phyloP scores from a whole-genome alignment of 495 filamentous ascomycete species.

The Echria macrotheca region DNA sequence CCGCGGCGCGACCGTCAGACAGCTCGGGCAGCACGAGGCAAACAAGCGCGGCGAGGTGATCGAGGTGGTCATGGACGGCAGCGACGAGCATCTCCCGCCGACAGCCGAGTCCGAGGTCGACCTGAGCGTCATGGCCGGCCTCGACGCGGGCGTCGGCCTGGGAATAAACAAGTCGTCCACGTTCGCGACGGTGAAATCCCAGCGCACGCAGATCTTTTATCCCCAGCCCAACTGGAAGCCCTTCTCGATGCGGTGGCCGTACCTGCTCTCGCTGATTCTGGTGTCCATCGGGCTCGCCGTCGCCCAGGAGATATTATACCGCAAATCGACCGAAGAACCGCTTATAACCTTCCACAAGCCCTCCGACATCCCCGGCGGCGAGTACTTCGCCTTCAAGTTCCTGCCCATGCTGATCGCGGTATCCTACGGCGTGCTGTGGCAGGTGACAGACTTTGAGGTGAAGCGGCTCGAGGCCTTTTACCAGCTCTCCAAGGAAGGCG shows the following conservation, averaged over 20 bases:
- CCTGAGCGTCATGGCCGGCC: constrained; percentile 39
- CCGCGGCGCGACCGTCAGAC: constrained; percentile 31
- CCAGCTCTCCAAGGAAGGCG: constrained; percentile 60
- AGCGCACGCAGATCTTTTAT: constrained; percentile 43
- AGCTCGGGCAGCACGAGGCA: constrained; percentile 45
- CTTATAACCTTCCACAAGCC: constrained; percentile 49
- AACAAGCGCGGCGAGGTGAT: constrained; percentile 48
- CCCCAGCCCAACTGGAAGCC: constrained; percentile 68
- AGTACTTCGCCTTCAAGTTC: constrained; percentile 69
- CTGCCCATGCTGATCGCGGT: constrained; percentile 64
- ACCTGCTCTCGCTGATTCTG: constrained; percentile 49
- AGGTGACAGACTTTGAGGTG: constrained; percentile 68
- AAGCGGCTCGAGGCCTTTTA: constrained; percentile 71
- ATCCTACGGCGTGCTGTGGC: constrained; percentile 68
- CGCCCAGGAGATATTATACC: constrained; percentile 56
- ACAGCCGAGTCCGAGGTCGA: constrained; percentile 29
- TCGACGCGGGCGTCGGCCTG: constrained; percentile 7
- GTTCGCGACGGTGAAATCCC: constrained; percentile 21
- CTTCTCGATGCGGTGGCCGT: constrained; percentile 62
- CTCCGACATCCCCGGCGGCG: constrained; percentile 40
- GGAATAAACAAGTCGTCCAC: constrained; percentile 23
- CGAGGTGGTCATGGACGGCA: constrained; percentile 45
- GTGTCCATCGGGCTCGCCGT: constrained; percentile 52
- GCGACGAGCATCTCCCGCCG: too few species aligned
- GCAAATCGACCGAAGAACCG: constrained; percentile 41